Evolutionary conservation across 169 alveolate species (phyloP).

Genomic region (Theileria equi): DNA sequence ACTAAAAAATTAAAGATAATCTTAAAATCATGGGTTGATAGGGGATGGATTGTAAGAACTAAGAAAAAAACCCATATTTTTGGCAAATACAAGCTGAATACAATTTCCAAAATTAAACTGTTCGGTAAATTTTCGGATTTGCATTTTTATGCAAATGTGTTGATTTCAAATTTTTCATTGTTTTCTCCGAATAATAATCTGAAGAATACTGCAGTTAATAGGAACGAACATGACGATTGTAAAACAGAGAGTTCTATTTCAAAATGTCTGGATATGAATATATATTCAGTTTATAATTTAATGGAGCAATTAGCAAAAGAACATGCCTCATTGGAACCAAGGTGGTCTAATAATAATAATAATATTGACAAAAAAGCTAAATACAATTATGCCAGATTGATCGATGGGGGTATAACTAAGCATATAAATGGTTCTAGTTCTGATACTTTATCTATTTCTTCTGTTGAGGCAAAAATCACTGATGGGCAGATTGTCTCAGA

Average conservation of each 20-base stretch:
- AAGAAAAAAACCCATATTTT: conserved; percentile 24
- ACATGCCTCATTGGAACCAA: conserved; percentile 16
- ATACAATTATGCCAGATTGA: conserved; percentile 10
- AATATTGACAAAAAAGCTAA: not conserved
- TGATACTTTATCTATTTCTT: not conserved
- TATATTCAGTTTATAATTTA: conserved; percentile 15
- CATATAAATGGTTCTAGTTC: conserved; percentile 33
- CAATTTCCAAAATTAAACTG: conserved; percentile 28
- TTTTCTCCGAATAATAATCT: not conserved
- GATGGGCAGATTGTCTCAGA: not conserved
- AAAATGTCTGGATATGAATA: conserved; percentile 9
- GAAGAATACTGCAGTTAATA: not conserved
- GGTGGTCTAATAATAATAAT: conserved; percentile 3
- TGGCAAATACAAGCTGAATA: conserved; percentile 24
- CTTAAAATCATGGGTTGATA: conserved; percentile 38
- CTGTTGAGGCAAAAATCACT: conserved; percentile 9
- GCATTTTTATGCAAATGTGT: conserved; percentile 14
- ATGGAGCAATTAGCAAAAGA: conserved; percentile 22
- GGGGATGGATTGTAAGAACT: conserved; percentile 49
- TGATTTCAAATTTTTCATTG: conserved; percentile 9
- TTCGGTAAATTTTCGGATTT: conserved; percentile 41
- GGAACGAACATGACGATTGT: not conserved
- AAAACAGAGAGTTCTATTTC: not conserved
- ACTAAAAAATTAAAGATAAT: conserved; percentile 1
- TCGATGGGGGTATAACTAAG: conserved; percentile 57